Conservation (phyloP, 371 early-diverging fungal genomes). For the Mortierella sp. region DNA sequence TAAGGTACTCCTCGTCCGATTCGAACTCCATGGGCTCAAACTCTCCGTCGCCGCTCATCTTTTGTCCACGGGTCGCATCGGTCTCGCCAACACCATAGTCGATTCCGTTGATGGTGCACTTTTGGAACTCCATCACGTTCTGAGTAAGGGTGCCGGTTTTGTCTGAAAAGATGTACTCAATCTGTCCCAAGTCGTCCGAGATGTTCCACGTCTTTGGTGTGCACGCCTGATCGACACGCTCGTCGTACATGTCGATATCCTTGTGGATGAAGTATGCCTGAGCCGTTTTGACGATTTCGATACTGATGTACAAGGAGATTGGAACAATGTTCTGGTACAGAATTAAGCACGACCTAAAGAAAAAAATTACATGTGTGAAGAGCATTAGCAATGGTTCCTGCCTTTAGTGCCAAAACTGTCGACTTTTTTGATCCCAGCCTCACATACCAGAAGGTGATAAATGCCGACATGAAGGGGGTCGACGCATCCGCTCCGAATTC, state of each 20-base stretch:
- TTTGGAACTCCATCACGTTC: constrained; percentile 94
- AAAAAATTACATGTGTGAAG: background rate
- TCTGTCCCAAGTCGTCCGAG: constrained; percentile 90
- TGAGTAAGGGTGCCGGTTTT: constrained; percentile 98
- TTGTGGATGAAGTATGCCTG: constrained; percentile 85
- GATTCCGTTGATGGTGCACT: constrained; percentile 88
- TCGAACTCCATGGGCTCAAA: constrained; percentile 48
- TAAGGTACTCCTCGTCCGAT: constrained; percentile 29
- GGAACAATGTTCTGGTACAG: constrained; percentile 90
- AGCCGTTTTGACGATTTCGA: constrained; percentile 91
- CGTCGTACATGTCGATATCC: constrained; percentile 91
- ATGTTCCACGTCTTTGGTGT: constrained; percentile 91
- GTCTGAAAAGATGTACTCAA: constrained; percentile 98
- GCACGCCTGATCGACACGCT: constrained; percentile 80
- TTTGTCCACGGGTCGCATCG: constrained; percentile 58
- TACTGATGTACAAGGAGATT: constrained; percentile 95
- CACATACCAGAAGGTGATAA: constrained; percentile 61
- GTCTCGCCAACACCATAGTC: constrained; percentile 79
- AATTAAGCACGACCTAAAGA: constrained; percentile 76
- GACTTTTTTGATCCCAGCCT: no score
- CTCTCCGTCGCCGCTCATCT: constrained; percentile 55
- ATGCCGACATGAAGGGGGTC: constrained; percentile 52
- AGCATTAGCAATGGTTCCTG: background rate
- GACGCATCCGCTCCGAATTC: constrained; percentile 52
- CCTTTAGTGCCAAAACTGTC: background rate